Base-by-base conservation (phyloP, 352 stramenopile genomes). In the Phytophthora vignae region DNA sequence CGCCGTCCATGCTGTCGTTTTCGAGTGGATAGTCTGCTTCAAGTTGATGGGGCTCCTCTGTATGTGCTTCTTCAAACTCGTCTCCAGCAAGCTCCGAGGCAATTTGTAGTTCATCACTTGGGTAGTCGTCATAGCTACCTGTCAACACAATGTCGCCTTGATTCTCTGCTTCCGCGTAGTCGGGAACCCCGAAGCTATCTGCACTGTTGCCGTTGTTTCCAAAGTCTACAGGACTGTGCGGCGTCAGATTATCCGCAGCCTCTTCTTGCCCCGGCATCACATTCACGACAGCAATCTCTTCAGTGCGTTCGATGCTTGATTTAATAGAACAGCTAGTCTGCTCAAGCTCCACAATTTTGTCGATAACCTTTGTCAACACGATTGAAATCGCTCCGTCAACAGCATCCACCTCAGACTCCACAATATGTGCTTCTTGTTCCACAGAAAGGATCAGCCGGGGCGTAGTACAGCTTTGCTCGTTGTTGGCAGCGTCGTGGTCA, bases 281-380 rank as follows among this genome's bases (percentile, higher is more conserved):
- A 22, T 19, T 22, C 42, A 49, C 42, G 42, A 49, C 2, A 12
- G 17, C 10, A 22, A 21, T 21, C 3, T 49, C 42, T 49, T 49
- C 42, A 22, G 4, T 9, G 42, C 1, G 14, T 1, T 49, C 42
- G 42, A 17, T 21, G 15, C 0, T 49, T 22, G 15, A 8, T 49
- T 22, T 17, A 21, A 0, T 3, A 49, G 42, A 22, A 21, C 17
- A 31, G 42, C 6, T 17, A 22, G 8, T 12, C n/a, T 21, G 7
- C 2, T 60, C 55, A 33, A 50, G 8, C 17, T 60, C 33, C 38
- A n/a, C 55, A 54, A 69, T 17, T 17, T 60, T 48, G 25, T 55
- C 42, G 31, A 69, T 22, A 40, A 55, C 9, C 46, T 17, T 53
- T 44, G 42, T 49, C 27, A 67, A 19, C n/a, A 64, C 17, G 12